Base-by-base conservation (phyloP, 345 rosid species). In the Anastatica hierochuntica region DNA sequence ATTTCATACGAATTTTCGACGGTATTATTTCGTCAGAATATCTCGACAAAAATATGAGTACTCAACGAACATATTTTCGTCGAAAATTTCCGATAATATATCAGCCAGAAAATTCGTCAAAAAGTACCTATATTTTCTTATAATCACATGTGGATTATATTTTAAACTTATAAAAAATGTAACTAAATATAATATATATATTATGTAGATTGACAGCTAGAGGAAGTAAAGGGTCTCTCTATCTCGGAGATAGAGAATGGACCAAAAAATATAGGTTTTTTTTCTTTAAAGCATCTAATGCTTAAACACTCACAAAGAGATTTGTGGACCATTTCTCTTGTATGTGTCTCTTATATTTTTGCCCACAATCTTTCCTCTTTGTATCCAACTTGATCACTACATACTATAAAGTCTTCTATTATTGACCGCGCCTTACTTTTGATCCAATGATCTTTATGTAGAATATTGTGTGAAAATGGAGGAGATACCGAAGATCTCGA, bases 221-320 rank as follows among this genome's bases (percentile, higher is more conserved):
- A 24, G 27, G 27, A 24, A 7, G 27, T 24, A 24, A 24, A 39
- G 62, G 62, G 62, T 55, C 56, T 50, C 53, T 24, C 27, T 24
- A 4, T 65, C 63, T 65, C 47, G 14, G 34, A 58, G 33, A 43
- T 66, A 66, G 65, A 59, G 54, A 37, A 66, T 66, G 71, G 71
- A 58, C 65, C 71, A 66, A 58, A 45, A 53, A 51, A 49, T 58
- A 58, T 58, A 66, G 56, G 65, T 58, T 66, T 66, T 66, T 45
- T 58, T 66, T 53, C 60, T 58, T 66, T 46, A 51, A 43, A 66
- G 65, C 60, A 58, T 66, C 65, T 58, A 66, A 65, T 66, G 71
- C 71, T 30, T 52, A 52, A 66, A 46, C 58, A 51, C 60, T 36
- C 71, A 21, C 41, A 58, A 66, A 66, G 50, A 66, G 60, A 52